Conservation (phyloP, 2,329 filamentous ascomycete genomes). For the Waltergamsia citrina region DNA sequence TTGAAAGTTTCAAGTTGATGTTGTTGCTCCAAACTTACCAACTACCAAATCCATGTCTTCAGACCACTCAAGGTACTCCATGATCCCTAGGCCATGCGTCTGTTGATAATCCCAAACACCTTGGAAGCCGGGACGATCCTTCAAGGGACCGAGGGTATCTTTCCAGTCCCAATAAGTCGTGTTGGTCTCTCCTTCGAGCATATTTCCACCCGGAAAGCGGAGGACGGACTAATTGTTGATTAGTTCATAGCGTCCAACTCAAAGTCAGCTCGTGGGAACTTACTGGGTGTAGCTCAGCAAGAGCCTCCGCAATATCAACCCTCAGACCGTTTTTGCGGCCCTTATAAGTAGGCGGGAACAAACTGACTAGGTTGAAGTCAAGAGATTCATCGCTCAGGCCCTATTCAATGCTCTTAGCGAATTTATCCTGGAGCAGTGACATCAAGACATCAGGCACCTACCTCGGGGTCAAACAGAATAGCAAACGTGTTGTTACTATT, state of each 20-base stretch:
- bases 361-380: slow-evolving; percentile 47
- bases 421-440: slow-evolving; percentile 3
- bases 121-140: slow-evolving; percentile 43
- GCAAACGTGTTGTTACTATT: slow-evolving; percentile 47
- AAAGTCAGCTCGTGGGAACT: slow-evolving; percentile 7
- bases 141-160: slow-evolving; percentile 42
- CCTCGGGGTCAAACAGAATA: slow-evolving; percentile 38
- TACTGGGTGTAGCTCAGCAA: slow-evolving; percentile 41
- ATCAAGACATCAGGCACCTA: slow-evolving; percentile 6
- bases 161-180: slow-evolving; percentile 40
- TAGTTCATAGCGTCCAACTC: neutral
- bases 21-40: slow-evolving; percentile 18
- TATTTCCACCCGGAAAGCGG: slow-evolving; percentile 57
- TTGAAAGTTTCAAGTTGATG: slow-evolving; percentile 3
- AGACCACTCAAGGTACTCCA: slow-evolving; percentile 54
- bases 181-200: slow-evolving; percentile 39
- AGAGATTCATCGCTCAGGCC: slow-evolving; percentile 29
- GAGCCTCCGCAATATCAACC: slow-evolving; percentile 40
- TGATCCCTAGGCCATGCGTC: slow-evolving; percentile 50
- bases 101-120: slow-evolving; percentile 52
- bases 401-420: slow-evolving; percentile 8
- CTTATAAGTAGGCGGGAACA: slow-evolving; percentile 54
- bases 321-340: slow-evolving; percentile 47
- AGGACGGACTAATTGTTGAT: slow-evolving; percentile 36
- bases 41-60: slow-evolving; percentile 49